These are phyloP conservation scores for Cladosporium sphaerospermum DNA, from an alignment of 2,329 filamentous ascomycete species.

Conservation along the genomic window DNA sequence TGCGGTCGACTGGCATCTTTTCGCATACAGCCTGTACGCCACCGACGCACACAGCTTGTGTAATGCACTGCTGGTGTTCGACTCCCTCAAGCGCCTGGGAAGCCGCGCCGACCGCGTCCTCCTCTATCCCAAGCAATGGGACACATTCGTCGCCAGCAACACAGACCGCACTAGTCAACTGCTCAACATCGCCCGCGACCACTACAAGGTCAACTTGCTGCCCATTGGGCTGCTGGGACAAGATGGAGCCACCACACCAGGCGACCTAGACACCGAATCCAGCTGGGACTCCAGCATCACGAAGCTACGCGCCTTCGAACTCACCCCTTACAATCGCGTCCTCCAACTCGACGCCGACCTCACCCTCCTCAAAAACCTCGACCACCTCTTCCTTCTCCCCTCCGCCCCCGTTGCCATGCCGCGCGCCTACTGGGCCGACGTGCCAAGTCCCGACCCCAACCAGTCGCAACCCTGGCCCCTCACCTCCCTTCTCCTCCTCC, in stretches of 20 bases:
- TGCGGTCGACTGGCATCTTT: conserved; percentile 31
- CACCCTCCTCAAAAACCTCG: conserved; percentile 53
- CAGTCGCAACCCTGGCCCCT: conserved; percentile 38
- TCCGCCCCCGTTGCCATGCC: conserved; percentile 57
- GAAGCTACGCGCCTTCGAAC: conserved; percentile 63
- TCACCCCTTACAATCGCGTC: conserved; percentile 55
- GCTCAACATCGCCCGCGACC: conserved; percentile 38
- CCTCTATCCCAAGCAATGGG: conserved; percentile 38
- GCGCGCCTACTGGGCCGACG: conserved; percentile 57
- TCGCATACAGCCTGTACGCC: conserved; percentile 40
- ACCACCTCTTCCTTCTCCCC: conserved; percentile 64
- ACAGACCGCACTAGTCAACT: conserved; percentile 33
- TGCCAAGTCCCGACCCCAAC: background rate
- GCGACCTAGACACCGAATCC: conserved; percentile 23
- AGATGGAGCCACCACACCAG: conserved; percentile 17
- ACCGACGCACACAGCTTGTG: conserved; percentile 39
- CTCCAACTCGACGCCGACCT: conserved; percentile 58
- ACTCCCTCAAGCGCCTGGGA: conserved; percentile 33
- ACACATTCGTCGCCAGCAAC: conserved; percentile 13
- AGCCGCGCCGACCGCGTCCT: conserved; percentile 39
- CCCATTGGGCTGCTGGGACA: conserved; percentile 35
- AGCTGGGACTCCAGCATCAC: conserved; percentile 58
- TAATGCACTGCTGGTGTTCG: conserved; percentile 38
- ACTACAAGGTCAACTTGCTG: conserved; percentile 44
- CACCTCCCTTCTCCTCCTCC: conserved; percentile 56